phyloP scores from a whole-genome alignment of 305 asterid species.

The Fraxinus dipetala region DNA sequence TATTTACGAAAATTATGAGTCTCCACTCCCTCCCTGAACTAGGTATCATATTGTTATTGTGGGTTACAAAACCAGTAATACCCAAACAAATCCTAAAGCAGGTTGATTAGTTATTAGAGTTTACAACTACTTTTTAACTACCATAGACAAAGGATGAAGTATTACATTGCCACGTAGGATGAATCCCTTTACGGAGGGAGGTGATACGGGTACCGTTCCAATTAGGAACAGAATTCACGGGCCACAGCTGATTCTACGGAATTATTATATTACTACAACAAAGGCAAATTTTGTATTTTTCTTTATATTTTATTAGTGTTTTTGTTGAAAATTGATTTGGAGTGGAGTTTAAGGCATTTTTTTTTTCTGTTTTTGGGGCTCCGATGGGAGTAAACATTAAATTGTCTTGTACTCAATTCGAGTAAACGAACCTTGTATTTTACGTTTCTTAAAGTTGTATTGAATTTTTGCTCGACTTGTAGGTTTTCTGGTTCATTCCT shows the following conservation, averaged over 20 bases:
- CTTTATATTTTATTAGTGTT: constrained; percentile 12
- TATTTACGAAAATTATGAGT: background rate
- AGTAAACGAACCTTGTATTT: background rate
- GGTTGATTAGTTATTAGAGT: background rate
- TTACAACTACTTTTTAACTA: constrained; percentile 4
- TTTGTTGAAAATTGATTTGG: constrained; percentile 25
- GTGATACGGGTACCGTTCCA: background rate
- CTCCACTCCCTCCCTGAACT: background rate
- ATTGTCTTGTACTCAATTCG: background rate
- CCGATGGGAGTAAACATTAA: background rate
- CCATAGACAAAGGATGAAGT: background rate
- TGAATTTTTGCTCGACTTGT: background rate
- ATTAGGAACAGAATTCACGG: background rate
- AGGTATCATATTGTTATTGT: background rate
- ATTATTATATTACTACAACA: background rate
- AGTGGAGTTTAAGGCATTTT: constrained; percentile 17
- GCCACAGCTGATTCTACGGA: background rate
- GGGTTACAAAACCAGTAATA: background rate
- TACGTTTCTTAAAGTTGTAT: background rate
- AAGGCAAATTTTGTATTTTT: background rate
- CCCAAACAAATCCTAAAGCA: background rate
- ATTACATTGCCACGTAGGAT: background rate
- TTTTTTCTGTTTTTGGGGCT: background rate
- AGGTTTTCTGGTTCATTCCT: background rate
- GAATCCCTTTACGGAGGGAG: background rate